Evolutionary conservation across 495 filamentous ascomycete genomes (phyloP).

Genomic region (Trichoderma erinaceum): DNA sequence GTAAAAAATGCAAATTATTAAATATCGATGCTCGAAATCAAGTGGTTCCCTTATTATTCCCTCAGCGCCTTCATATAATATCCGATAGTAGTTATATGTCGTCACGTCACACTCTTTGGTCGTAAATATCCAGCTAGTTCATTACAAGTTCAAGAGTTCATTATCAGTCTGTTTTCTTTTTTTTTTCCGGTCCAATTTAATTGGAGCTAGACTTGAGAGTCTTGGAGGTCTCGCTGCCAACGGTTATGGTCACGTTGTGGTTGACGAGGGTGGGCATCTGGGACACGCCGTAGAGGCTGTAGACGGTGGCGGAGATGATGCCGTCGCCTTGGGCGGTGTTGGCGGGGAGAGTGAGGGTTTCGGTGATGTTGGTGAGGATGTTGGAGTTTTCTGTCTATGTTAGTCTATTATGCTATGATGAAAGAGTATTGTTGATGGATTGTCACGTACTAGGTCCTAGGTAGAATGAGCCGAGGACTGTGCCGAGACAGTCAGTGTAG

Average conservation of each 20-base stretch:
- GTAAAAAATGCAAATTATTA: no score
- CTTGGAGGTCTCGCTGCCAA: constrained; percentile 11
- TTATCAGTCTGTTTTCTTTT: no score
- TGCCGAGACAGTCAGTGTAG: constrained; percentile 3
- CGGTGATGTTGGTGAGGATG: constrained; percentile 1
- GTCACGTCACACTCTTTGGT: no score
- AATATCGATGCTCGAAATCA: no score
- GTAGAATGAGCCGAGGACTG: constrained; percentile 15
- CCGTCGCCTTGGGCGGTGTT: background rate
- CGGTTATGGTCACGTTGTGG: constrained; percentile 12
- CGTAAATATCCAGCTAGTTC: no score
- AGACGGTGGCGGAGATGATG: constrained; percentile 9
- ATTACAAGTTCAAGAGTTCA: background rate
- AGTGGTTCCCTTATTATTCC: no score
- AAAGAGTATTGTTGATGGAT: background rate
- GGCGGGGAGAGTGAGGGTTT: background rate
- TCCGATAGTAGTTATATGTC: no score
- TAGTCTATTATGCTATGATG: background rate
- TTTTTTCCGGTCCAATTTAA: background rate
- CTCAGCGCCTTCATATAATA: no score
- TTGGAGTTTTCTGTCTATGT: constrained; percentile 13
- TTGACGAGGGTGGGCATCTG: background rate
- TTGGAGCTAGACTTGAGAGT: background rate
- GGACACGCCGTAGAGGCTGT: constrained; percentile 11
- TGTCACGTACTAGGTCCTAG: constrained; percentile 15